These are phyloP conservation scores for Saitozyma podzolica DNA, from an alignment of 768 basidiomycete genomes.

Conservation along the genomic window DNA sequence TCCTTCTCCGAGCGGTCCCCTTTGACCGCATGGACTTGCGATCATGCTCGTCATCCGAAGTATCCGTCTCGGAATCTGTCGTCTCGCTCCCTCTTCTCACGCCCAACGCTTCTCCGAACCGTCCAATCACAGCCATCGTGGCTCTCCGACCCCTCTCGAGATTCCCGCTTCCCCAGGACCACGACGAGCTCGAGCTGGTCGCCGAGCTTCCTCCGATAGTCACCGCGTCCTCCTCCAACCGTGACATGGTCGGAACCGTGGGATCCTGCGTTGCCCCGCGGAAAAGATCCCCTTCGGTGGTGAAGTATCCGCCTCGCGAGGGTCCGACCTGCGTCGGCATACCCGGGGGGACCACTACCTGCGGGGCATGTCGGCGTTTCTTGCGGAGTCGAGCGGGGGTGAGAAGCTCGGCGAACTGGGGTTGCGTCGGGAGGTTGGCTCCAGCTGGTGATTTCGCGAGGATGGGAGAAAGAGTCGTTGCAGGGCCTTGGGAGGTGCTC, in stretches of 20 bases:
- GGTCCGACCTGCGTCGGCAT: conserved; percentile 30
- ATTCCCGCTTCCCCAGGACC: conserved; percentile 31
- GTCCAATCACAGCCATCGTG: conserved; percentile 39
- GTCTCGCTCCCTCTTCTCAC: conserved; percentile 41
- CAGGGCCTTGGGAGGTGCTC: too few relatives aligned
- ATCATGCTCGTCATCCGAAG: conserved; percentile 5
- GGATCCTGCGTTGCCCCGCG: conserved; percentile 38
- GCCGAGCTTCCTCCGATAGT: conserved; percentile 30
- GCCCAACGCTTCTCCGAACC: conserved; percentile 44
- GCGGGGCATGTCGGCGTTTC: conserved; percentile 16
- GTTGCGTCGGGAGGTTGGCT: conserved; percentile 6
- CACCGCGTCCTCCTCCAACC: conserved; percentile 37
- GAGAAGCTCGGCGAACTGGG: conserved; percentile 45
- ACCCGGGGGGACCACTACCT: conserved; percentile 12
- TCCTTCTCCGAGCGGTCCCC: conserved; percentile 5
- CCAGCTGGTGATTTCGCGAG: too few relatives aligned
- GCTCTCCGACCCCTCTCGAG: conserved; percentile 41
- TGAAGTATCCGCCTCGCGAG: conserved; percentile 33
- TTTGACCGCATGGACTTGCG: too few relatives aligned
- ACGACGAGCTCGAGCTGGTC: conserved; percentile 30
- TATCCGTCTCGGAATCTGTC: conserved; percentile 13
- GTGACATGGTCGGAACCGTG: conserved; percentile 10
- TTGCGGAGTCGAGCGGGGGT: conserved; percentile 40
- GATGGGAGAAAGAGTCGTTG: too few relatives aligned
- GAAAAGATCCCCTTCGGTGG: conserved; percentile 39